These are phyloP conservation scores for Cucurbita moschata DNA, from an alignment of 306 rosid species.

Conservation along the genomic window DNA sequence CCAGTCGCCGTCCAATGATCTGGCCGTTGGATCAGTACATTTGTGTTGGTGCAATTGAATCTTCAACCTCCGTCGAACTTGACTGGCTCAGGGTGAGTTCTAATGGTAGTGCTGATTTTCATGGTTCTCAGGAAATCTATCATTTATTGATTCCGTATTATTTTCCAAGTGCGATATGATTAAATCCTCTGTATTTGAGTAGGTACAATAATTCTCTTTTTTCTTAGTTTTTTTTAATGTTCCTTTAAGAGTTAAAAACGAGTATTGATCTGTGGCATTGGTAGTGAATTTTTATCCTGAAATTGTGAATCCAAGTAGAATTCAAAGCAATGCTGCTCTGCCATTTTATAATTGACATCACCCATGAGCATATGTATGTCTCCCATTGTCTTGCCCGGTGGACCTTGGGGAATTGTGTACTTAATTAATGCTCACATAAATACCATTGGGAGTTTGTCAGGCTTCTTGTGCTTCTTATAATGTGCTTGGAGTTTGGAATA, in stretches of 20 bases:
- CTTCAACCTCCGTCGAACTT: neutral
- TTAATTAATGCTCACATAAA: neutral
- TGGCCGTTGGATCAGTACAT: neutral
- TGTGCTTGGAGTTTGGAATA: constrained; percentile 6
- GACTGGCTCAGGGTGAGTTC: neutral
- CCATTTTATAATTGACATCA: neutral
- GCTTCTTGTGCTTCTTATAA: neutral
- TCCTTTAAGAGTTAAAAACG: neutral
- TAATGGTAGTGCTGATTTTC: neutral
- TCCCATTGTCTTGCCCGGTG: neutral
- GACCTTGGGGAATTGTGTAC: neutral
- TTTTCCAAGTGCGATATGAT: neutral
- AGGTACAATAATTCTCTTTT: neutral
- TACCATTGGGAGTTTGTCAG: neutral
- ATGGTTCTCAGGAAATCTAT: neutral
- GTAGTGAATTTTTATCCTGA: neutral
- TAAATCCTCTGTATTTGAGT: neutral
- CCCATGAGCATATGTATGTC: neutral
- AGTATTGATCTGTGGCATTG: neutral
- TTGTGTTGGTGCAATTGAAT: neutral
- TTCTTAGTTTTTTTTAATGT: neutral
- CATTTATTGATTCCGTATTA: neutral
- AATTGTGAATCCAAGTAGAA: neutral
- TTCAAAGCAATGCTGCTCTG: neutral
- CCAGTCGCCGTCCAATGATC: neutral